phyloP scores from a whole-genome alignment of 768 basidiomycete genomes.

The Terana coerulea region DNA sequence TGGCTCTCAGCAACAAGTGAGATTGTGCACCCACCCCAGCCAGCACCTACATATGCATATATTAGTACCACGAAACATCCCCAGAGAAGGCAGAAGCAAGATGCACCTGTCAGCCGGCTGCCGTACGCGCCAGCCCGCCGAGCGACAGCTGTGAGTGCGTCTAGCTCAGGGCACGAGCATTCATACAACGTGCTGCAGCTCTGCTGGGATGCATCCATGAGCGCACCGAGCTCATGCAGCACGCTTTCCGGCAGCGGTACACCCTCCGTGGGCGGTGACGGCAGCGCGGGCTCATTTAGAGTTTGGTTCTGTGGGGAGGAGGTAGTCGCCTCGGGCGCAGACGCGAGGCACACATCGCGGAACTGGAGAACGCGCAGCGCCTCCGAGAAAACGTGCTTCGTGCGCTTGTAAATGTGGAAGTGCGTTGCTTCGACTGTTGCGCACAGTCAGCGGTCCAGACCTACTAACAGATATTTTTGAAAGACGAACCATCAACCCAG shows the following conservation, averaged over 20 bases:
- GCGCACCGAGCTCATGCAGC: slow-evolving; percentile 54
- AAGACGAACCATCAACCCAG: slow-evolving; percentile 68
- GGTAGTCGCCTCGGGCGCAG: slow-evolving; percentile 18
- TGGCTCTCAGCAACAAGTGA: slow-evolving; percentile 67
- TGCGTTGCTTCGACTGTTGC: slow-evolving; percentile 74
- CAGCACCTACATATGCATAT: slow-evolving; percentile 67
- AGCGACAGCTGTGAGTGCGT: slow-evolving; percentile 63
- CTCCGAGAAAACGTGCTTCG: slow-evolving; percentile 79
- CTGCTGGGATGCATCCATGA: slow-evolving; percentile 79
- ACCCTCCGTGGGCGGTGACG: too few species aligned
- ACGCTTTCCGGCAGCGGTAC: slow-evolving; percentile 24
- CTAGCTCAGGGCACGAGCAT: slow-evolving; percentile 77
- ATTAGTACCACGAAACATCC: background rate
- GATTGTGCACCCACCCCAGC: slow-evolving; percentile 90
- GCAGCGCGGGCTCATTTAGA: background rate
- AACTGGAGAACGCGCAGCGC: slow-evolving; percentile 79
- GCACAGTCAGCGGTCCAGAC: too few species aligned
- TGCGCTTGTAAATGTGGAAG: slow-evolving; percentile 82
- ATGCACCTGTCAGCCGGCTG: slow-evolving; percentile 74
- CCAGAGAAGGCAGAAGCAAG: background rate
- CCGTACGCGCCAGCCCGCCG: slow-evolving; percentile 73
- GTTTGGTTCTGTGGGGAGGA: slow-evolving; percentile 8
- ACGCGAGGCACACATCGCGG: slow-evolving; percentile 58
- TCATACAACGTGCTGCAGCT: slow-evolving; percentile 70
- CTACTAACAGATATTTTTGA: too few species aligned